Percentiles rank a stretch among this genome's conserved stretches.
phyloP scores from a whole-genome alignment of 2,329 filamentous ascomycete species.

The Diaporthe citrichinensis region DNA sequence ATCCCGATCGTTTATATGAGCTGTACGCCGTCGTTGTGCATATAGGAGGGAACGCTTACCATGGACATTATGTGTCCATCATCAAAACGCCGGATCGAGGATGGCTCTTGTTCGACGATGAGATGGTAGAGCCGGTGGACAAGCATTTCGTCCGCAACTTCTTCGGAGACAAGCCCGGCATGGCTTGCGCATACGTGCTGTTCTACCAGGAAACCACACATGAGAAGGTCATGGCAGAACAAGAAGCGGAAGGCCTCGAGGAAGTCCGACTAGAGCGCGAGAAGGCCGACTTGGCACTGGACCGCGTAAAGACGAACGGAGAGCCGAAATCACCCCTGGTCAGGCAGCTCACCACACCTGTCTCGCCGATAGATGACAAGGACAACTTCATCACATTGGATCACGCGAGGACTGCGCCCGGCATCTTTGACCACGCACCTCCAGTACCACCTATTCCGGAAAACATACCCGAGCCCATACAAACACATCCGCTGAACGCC shows the following conservation, averaged over 20 bases:
- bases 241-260: slow-evolving; percentile 82
- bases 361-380: slow-evolving; percentile 60
- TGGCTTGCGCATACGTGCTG: slow-evolving; percentile 95
- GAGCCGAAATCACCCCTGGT: slow-evolving; percentile 57
- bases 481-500: slow-evolving; percentile 48
- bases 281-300: slow-evolving; percentile 67
- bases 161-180: slow-evolving; percentile 91
- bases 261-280: slow-evolving; percentile 71
- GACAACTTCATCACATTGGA: slow-evolving; percentile 72
- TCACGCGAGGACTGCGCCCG: slow-evolving; percentile 76
- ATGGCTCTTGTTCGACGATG: slow-evolving; percentile 97
- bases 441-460: slow-evolving; percentile 46
- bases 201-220: slow-evolving; percentile 95
- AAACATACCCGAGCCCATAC: slow-evolving; percentile 42
- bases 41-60: slow-evolving; percentile 95
- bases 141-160: slow-evolving; percentile 97
- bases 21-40: slow-evolving; percentile 97
- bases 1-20: slow-evolving; percentile 94
- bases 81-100: slow-evolving; percentile 97
- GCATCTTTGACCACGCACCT: slow-evolving; percentile 45
- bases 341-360: slow-evolving; percentile 64
- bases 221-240: slow-evolving; percentile 79
- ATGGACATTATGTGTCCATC: slow-evolving; percentile 97
- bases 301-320: slow-evolving; percentile 52
- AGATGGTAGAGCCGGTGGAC: slow-evolving; percentile 98